A percentile compares a stretch with the other conserved stretches of the same genome.
Evolutionary conservation across 768 basidiomycete species (phyloP).

Genomic region (Multifurca ochricompacta): DNA sequence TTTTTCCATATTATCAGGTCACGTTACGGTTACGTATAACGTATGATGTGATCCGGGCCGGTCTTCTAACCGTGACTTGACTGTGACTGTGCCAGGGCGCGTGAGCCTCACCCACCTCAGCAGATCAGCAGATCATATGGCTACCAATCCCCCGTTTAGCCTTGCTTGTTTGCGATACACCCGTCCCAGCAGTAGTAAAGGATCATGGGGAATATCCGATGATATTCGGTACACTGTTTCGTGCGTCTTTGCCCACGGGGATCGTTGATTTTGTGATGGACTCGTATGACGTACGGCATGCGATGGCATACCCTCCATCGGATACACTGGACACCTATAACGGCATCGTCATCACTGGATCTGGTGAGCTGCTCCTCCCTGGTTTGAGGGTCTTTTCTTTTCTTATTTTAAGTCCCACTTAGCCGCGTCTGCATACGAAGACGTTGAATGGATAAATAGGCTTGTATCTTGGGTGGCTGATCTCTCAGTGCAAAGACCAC

Average conservation of each 20-base stretch:
- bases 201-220: slow-evolving; percentile 48
- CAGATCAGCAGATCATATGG: too few species aligned
- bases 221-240: slow-evolving; percentile 45
- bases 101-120: too few species aligned
- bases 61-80: too few species aligned
- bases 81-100: too few species aligned
- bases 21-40: too few species aligned
- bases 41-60: too few species aligned
- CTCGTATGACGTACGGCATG: slow-evolving; percentile 58
- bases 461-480: slow-evolving; percentile 53
- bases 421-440: slow-evolving; percentile 73
- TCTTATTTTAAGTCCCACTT: slow-evolving; percentile 7
- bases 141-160: slow-evolving; percentile 29
- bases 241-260: slow-evolving; percentile 26
- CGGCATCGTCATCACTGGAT: slow-evolving; percentile 74
- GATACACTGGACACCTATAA: slow-evolving; percentile 49
- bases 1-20: too few species aligned
- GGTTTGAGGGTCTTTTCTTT: background rate
- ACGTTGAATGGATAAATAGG: slow-evolving; percentile 66
- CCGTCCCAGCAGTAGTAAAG: slow-evolving; percentile 36
- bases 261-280: slow-evolving; percentile 45
- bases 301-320: slow-evolving; percentile 53
- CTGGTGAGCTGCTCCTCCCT: slow-evolving; percentile 43
- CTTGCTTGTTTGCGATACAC: slow-evolving; percentile 61
- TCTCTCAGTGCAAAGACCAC: slow-evolving; percentile 43